Evolutionary conservation across 1,139 yeast genomes (phyloP).

Genomic region (Suhomyces anneliseae): DNA sequence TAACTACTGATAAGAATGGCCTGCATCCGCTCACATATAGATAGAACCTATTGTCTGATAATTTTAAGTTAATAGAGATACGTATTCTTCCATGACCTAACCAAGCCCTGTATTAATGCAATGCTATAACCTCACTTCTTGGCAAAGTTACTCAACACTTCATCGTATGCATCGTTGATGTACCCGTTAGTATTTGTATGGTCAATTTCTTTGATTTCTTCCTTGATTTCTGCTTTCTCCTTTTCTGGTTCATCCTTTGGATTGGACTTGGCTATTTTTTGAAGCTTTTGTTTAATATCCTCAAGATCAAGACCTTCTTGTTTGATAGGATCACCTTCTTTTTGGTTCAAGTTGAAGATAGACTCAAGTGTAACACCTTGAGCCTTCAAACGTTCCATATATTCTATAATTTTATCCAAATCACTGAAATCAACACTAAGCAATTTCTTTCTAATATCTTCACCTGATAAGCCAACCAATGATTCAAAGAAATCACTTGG

Average conservation of each 20-base stretch:
- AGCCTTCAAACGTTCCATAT: slow-evolving; percentile 49
- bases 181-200: slow-evolving; percentile 22
- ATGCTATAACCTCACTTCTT: slow-evolving; percentile 4
- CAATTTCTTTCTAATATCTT: slow-evolving; percentile 52
- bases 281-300: slow-evolving; percentile 21
- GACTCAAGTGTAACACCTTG: slow-evolving; percentile 54
- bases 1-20: too few relatives aligned
- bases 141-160: slow-evolving; percentile 45
- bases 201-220: slow-evolving; percentile 5
- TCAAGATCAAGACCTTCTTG: slow-evolving; percentile 17
- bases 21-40: too few relatives aligned
- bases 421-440: slow-evolving; percentile 48
- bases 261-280: slow-evolving; percentile 11
- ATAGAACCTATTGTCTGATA: too few relatives aligned
- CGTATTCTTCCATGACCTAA: too few relatives aligned
- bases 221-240: slow-evolving; percentile 1
- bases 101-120: background rate
- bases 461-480: slow-evolving; percentile 44
- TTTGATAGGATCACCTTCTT: slow-evolving; percentile 7
- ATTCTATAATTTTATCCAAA: slow-evolving; percentile 50
- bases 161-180: slow-evolving; percentile 52
- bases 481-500: slow-evolving; percentile 16
- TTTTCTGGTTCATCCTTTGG: slow-evolving; percentile 3
- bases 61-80: too few relatives aligned
- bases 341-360: slow-evolving; percentile 39